Percentiles rank a stretch among this genome's conserved stretches.
phyloP scores from a whole-genome alignment of 2,329 filamentous ascomycete genomes.

The Xylariaceae sp. region DNA sequence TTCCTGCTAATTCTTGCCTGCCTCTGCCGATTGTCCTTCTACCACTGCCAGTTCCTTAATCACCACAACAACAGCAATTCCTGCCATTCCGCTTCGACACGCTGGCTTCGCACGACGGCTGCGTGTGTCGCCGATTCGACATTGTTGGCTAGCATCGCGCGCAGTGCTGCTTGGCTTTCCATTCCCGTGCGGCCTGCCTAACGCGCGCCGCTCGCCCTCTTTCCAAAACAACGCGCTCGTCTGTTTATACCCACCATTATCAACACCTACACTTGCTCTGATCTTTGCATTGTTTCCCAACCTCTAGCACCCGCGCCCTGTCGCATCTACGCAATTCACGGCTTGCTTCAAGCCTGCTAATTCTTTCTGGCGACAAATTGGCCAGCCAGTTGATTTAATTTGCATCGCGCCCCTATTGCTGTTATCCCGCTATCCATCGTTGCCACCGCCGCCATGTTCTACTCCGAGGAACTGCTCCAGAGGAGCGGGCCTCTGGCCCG shows the following conservation, averaged over 20 bases:
- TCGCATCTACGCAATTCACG: slow-evolving; percentile 22
- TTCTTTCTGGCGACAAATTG: slow-evolving; percentile 12
- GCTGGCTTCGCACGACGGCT: slow-evolving; percentile 8
- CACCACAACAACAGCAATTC: slow-evolving; percentile 9
- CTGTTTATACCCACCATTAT: slow-evolving; percentile 28
- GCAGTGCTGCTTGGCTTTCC: slow-evolving; percentile 10
- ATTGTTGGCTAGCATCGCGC: slow-evolving; percentile 6
- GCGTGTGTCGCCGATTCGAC: background rate
- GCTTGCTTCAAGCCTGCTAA: slow-evolving; percentile 9
- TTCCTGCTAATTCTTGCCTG: slow-evolving; percentile 10
- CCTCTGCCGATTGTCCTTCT: background rate
- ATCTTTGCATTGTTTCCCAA: slow-evolving; percentile 1
- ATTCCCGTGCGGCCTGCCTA: slow-evolving; percentile 21
- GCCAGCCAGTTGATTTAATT: background rate
- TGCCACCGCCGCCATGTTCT: slow-evolving; percentile 71
- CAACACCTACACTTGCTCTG: slow-evolving; percentile 13
- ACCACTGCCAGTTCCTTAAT: background rate
- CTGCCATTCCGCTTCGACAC: slow-evolving; percentile 3
- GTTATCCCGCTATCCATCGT: slow-evolving; percentile 21
- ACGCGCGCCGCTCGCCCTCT: slow-evolving; percentile 27
- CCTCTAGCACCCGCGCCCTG: slow-evolving; percentile 16
- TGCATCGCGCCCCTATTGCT: slow-evolving; percentile 20
- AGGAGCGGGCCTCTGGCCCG: slow-evolving; percentile 96
- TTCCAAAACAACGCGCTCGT: slow-evolving; percentile 30
- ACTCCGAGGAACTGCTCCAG: slow-evolving; percentile 90